Evolutionary conservation across 148 eudicot genomes (phyloP).

Genomic region (Nyssa sinensis): DNA sequence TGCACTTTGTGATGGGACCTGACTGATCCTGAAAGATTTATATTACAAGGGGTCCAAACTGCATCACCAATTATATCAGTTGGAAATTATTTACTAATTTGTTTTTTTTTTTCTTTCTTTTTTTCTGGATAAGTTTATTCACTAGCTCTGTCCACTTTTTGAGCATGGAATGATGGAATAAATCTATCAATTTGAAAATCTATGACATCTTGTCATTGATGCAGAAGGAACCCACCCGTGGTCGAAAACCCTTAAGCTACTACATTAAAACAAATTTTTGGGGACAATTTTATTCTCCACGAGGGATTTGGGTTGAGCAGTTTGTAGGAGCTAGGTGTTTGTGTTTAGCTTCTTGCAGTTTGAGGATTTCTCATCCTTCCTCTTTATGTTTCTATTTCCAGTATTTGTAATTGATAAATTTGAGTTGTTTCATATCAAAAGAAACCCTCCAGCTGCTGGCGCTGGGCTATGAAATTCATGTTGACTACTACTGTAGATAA

Average conservation of each 20-base stretch:
- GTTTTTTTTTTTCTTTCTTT: background rate
- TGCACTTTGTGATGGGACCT: background rate
- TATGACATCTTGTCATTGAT: background rate
- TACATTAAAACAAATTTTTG: background rate
- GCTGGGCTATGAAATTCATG: background rate
- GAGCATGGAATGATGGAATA: background rate
- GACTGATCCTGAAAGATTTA: background rate
- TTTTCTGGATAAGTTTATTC: no score
- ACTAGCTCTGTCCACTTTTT: background rate
- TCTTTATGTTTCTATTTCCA: background rate
- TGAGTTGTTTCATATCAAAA: no score
- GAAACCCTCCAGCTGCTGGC: background rate
- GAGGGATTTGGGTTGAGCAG: background rate
- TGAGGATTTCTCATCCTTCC: background rate
- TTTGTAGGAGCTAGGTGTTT: no score
- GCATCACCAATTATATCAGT: no score
- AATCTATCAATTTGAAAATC: background rate
- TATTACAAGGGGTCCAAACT: no score
- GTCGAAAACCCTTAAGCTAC: background rate
- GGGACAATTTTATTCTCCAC: background rate
- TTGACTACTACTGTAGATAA: background rate
- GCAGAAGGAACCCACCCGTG: background rate
- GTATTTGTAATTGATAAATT: no score
- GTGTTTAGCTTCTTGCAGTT: background rate
- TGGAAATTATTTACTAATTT: no score